Evolutionary conservation across 2,329 filamentous ascomycete species (phyloP).

Genomic region (Colletotrichum higginsianum): DNA sequence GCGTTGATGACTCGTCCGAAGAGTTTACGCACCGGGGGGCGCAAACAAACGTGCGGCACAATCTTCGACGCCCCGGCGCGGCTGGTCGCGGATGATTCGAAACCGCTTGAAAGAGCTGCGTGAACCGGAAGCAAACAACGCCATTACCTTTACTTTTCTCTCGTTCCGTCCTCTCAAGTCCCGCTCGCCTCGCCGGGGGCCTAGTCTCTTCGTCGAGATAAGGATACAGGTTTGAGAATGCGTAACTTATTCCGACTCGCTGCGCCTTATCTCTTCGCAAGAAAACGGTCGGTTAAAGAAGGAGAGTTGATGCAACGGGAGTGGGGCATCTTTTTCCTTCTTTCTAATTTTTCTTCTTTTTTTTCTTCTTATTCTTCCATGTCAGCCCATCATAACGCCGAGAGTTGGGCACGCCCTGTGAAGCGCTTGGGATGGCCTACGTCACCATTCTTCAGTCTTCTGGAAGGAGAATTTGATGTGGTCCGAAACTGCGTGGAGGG

Average conservation of each 20-base stretch:
- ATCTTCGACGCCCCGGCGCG: conserved; percentile 3
- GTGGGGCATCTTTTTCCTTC: conserved; percentile 15
- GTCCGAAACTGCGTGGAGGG: conserved; percentile 42
- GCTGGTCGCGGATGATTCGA: conserved; percentile 37
- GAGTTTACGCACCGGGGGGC: conserved; percentile 27
- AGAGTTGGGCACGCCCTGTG: conserved; percentile 52
- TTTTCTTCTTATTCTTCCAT: conserved; percentile 35
- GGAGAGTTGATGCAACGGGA: conserved; percentile 14
- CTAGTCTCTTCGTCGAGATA: conserved; percentile 36
- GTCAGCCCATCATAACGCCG: conserved; percentile 53
- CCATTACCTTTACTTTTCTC: background rate
- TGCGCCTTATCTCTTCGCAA: conserved; percentile 32
- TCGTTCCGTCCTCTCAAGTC: background rate
- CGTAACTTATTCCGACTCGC: conserved; percentile 23
- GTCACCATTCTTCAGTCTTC: background rate
- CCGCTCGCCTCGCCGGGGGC: conserved; percentile 31
- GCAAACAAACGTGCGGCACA: conserved; percentile 1
- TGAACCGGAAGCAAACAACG: conserved; percentile 44
- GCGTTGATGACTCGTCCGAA: conserved; percentile 47
- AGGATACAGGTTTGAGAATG: conserved; percentile 35
- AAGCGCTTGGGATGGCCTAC: conserved; percentile 44
- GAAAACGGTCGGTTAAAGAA: conserved; percentile 30
- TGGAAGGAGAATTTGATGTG: background rate
- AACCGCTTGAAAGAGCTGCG: conserved; percentile 43
- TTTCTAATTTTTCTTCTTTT: background rate